Base-by-base conservation (phyloP, 164 flowering plant species). In the Stephania yunnanensis region DNA sequence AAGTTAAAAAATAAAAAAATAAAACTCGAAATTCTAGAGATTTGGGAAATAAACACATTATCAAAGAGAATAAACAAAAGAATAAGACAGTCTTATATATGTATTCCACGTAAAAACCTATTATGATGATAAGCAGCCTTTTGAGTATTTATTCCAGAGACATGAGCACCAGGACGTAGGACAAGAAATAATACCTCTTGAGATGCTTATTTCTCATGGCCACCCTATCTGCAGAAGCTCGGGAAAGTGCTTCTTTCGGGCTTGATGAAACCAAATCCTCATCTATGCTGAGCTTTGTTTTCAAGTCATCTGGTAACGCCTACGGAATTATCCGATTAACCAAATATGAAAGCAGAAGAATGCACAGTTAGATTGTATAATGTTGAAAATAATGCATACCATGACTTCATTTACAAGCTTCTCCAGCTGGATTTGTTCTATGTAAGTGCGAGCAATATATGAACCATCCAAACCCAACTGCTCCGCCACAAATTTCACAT, bases 381-480 rank as follows among this genome's bases (percentile, higher is more conserved):
- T 20, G 29, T 71, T 64, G 30, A 10, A 61, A 61, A 20, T 61
- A 25, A 61, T 19, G 25, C 89, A 71, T 93, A 94, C 97, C 95
- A 90, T 91, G 74, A 96, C 94, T 71, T 96, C 99, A 81, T 90
- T 86, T 69, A 96, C 92, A 75, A 96, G 97, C 84, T 94, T 92
- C 79, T 96, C 97, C 77, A 94, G 78, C 86, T 96, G 97, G 84
- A 95, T 96, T 81, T 94, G 98, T 84, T 94, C 97, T n/a, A 96
- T 92, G 74, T 96, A 94, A 55, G 98, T 94, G 46, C 97, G 95
- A 46, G 99, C 92, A 76, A 85, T 81, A 80, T 87, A 95, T 73
- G 94, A 90, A 68, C 97, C 98, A 30, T 91, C 94, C 84, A 93
- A 81, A 29, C 91, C 97, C 75, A 96, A 88, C 80, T 86, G 86